A percentile compares a stretch with the other conserved stretches of the same genome.
Evolutionary conservation across 805 yeast genomes (phyloP).

Genomic region (Kluyveromyces starmeri): DNA sequence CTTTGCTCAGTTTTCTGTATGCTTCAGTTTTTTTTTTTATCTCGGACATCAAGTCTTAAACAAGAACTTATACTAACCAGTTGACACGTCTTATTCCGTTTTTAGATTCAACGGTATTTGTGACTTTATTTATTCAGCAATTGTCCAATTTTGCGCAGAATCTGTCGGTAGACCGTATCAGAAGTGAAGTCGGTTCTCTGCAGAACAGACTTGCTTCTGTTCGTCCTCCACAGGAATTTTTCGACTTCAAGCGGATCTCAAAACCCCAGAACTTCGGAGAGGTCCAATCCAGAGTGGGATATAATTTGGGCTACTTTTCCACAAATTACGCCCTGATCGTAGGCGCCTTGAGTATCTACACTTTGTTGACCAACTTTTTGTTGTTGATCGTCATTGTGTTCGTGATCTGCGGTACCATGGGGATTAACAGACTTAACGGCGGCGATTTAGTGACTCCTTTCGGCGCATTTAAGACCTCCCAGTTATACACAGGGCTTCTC

Average conservation of each 20-base stretch:
- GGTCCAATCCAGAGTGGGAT: constrained; percentile 78
- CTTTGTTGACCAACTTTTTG: constrained; percentile 76
- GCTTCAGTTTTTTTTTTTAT: not conserved
- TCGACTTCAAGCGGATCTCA: constrained; percentile 80
- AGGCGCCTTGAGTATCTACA: constrained; percentile 66
- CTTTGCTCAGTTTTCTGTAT: constrained; percentile 1
- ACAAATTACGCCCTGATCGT: constrained; percentile 78
- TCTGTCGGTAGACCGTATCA: constrained; percentile 25
- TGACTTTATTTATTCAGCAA: constrained; percentile 13
- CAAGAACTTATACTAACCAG: no score
- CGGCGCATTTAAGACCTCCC: constrained; percentile 63
- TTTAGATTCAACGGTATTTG: no score
- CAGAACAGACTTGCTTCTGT: constrained; percentile 61
- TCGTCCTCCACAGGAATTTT: constrained; percentile 88
- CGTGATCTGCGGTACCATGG: constrained; percentile 64
- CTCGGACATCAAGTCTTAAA: no score
- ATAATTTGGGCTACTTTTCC: constrained; percentile 78
- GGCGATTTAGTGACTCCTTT: constrained; percentile 72
- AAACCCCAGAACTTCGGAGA: constrained; percentile 88
- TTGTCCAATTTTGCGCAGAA: constrained; percentile 25
- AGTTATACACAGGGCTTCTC: constrained; percentile 74
- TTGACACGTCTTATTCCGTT: no score
- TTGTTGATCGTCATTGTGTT: constrained; percentile 75
- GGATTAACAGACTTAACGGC: constrained; percentile 74
- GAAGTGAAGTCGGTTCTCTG: constrained; percentile 42